These are phyloP conservation scores for Phytopythium litorale DNA, from an alignment of 352 stramenopile species.

Conservation along the genomic window DNA sequence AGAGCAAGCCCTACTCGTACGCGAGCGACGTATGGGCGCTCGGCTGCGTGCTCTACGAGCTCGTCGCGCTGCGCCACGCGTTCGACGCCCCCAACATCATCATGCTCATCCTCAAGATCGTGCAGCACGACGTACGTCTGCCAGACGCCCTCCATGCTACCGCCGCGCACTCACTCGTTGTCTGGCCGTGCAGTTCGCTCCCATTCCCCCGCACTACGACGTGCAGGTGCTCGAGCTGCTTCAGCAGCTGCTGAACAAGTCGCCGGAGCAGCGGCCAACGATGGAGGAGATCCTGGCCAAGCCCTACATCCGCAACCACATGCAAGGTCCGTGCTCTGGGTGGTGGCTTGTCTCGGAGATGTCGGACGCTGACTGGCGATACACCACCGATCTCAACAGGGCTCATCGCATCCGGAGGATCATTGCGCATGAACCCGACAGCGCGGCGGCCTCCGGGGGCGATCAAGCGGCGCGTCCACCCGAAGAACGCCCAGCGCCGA, in stretches of 20 bases:
- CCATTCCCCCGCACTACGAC: conserved; percentile 58
- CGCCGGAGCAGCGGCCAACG: conserved; percentile 49
- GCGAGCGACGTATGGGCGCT: conserved; percentile 92
- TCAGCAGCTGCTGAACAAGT: conserved; percentile 55
- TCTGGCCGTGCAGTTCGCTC: conserved; percentile 27
- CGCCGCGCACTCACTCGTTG: background rate
- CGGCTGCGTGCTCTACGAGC: conserved; percentile 90
- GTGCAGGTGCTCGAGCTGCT: conserved; percentile 51
- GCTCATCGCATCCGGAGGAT: conserved; percentile 53
- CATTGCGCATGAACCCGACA: conserved; percentile 35
- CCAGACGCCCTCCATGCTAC: background rate
- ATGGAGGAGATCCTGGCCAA: conserved; percentile 77
- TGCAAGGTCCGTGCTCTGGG: conserved; percentile 32
- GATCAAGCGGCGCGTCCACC: conserved; percentile 34
- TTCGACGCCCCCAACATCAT: conserved; percentile 86
- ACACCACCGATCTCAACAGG: conserved; percentile 10
- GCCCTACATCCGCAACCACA: conserved; percentile 72
- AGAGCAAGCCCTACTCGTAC: conserved; percentile 91
- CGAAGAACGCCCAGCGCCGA: conserved; percentile 39
- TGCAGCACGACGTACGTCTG: conserved; percentile 62
- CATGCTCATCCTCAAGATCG: conserved; percentile 80
- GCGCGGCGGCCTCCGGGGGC: conserved; percentile 30
- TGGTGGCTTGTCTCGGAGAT: background rate
- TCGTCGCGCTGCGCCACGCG: conserved; percentile 76
- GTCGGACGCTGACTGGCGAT: background rate